Conservation (phyloP, 2,329 filamentous ascomycete genomes). For the Ascochyta koolunga region DNA sequence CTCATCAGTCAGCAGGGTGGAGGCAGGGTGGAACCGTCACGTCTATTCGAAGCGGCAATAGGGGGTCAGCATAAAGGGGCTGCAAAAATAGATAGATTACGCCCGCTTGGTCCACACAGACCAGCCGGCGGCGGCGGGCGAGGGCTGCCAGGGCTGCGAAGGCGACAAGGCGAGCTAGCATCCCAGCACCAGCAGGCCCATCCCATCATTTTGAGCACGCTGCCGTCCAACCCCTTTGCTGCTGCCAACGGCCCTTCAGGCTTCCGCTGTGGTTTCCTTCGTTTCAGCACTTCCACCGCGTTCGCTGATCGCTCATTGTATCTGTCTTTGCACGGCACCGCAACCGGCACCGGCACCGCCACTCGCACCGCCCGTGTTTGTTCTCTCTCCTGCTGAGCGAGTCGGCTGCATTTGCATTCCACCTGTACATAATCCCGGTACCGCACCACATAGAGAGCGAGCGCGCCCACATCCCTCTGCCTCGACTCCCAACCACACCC, state of each 20-base stretch:
- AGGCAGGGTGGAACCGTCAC: constrained; percentile 17
- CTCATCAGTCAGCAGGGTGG: constrained; percentile 10
- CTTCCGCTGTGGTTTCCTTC: constrained; percentile 31
- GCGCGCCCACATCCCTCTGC: constrained; percentile 15
- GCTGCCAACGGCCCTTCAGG: constrained; percentile 24
- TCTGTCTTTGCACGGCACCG: constrained; percentile 9
- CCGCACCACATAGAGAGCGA: constrained; percentile 7
- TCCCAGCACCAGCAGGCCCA: constrained; percentile 14
- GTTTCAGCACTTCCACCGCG: constrained; percentile 36
- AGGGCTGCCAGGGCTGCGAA: background rate
- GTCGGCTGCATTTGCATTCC: constrained; percentile 31
- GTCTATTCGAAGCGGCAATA: constrained; percentile 15
- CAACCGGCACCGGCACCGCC: background rate
- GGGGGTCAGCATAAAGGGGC: constrained; percentile 11
- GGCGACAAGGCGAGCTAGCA: constrained; percentile 16
- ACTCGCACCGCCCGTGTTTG: constrained; percentile 7
- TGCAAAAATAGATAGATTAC: constrained; percentile 19
- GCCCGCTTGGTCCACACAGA: constrained; percentile 25
- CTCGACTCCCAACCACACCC: constrained; percentile 11
- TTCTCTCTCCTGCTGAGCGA: constrained; percentile 19
- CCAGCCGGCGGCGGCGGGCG: constrained; percentile 21
- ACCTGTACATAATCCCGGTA: constrained; percentile 6
- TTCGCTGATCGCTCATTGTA: constrained; percentile 40
- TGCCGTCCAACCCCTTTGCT: constrained; percentile 30
- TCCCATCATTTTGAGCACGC: constrained; percentile 24